phyloP scores from a whole-genome alignment of 306 rosid genomes.

The Lupinus albus region DNA sequence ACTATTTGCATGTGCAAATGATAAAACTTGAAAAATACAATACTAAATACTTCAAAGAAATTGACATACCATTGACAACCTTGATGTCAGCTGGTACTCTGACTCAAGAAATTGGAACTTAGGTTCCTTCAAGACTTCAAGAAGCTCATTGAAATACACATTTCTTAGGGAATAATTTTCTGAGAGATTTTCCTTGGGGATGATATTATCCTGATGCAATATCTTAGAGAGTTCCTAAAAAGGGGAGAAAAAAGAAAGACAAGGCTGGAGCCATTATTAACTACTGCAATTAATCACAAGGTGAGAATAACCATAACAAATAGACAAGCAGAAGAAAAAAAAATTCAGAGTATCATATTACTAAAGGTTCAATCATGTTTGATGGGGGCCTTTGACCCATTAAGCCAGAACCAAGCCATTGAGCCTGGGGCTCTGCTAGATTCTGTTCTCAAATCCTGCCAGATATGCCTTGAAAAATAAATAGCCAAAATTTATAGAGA shows the following conservation, averaged over 20 bases:
- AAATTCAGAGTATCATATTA: slow-evolving; percentile 29
- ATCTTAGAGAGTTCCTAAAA: slow-evolving; percentile 57
- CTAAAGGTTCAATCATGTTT: slow-evolving; percentile 28
- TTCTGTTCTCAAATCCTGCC: slow-evolving; percentile 29
- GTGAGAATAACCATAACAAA: slow-evolving; percentile 32
- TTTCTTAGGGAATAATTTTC: slow-evolving; percentile 55
- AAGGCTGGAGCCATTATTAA: slow-evolving; percentile 7
- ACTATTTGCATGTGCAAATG: slow-evolving; percentile 25
- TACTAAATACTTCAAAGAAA: slow-evolving; percentile 30
- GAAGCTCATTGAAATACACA: slow-evolving; percentile 50
- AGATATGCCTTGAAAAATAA: slow-evolving; percentile 25
- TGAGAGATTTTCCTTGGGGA: slow-evolving; percentile 49
- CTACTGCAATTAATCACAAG: slow-evolving; percentile 16
- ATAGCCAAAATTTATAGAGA: slow-evolving; percentile 12
- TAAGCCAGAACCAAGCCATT: slow-evolving; percentile 30
- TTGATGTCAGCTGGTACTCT: slow-evolving; percentile 65
- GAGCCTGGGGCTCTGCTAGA: slow-evolving; percentile 20
- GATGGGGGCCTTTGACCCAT: slow-evolving; percentile 3
- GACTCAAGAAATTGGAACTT: slow-evolving; percentile 65
- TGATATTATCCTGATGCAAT: slow-evolving; percentile 45
- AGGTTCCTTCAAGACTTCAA: slow-evolving; percentile 63
- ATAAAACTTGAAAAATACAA: slow-evolving; percentile 31
- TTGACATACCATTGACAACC: slow-evolving; percentile 65
- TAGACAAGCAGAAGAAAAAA: slow-evolving; percentile 31
- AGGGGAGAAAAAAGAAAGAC: slow-evolving; percentile 19